Percentiles rank a stretch among this genome's conserved stretches.
phyloP scores from a whole-genome alignment of 768 basidiomycete species.

The Cantharellus anzutake region DNA sequence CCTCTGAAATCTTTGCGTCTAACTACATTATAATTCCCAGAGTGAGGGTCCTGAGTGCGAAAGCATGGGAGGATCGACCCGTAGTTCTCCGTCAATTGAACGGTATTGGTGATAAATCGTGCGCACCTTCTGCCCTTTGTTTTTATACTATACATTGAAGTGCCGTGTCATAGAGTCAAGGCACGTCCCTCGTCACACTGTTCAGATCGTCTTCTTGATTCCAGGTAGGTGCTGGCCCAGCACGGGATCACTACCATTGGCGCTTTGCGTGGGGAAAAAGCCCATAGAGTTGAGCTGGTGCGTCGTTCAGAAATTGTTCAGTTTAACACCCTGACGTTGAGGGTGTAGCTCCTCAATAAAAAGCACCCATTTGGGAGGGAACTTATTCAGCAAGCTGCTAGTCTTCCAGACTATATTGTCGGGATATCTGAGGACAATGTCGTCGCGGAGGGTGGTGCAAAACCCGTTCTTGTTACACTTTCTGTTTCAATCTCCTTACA shows the following conservation, averaged over 20 bases:
- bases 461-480: constrained; percentile 39
- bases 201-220: constrained; percentile 1
- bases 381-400: constrained; percentile 36
- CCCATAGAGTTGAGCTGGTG: constrained; percentile 47
- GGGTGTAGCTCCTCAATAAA: constrained; percentile 46
- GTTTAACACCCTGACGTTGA: neutral
- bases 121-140: constrained; percentile 13
- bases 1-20: neutral
- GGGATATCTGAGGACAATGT: constrained; percentile 29
- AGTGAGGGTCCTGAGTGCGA: constrained; percentile 57
- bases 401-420: constrained; percentile 48
- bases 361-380: constrained; percentile 56
- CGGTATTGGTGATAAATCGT: constrained; percentile 89
- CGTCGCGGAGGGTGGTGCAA: constrained; percentile 24
- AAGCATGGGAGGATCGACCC: constrained; percentile 83
- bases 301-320: neutral
- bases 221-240: constrained; percentile 46
- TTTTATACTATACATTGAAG: neutral
- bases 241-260: constrained; percentile 49
- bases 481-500: constrained; percentile 36
- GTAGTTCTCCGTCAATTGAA: constrained; percentile 73
- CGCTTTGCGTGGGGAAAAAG: constrained; percentile 33
- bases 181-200: neutral
- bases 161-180: neutral
- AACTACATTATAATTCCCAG: constrained; percentile 14